Percentiles rank a stretch among this genome's conserved stretches.
These are phyloP conservation scores for Monosporascus ibericus DNA, from an alignment of 2,329 filamentous ascomycete genomes.

Conservation along the genomic window DNA sequence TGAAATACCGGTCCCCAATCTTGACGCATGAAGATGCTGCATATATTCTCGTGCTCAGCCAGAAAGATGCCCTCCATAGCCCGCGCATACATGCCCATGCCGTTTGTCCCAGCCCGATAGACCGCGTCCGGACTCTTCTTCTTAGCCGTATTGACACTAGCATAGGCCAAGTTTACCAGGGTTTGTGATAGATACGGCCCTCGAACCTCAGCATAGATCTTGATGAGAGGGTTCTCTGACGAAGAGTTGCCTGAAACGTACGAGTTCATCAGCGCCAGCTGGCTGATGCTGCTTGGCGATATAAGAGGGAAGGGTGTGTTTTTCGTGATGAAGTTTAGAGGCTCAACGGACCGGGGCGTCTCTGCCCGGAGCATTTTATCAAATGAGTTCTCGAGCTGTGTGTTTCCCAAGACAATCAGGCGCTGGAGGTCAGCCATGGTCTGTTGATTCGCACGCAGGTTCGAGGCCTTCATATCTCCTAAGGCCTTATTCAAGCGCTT, in stretches of 20 bases:
- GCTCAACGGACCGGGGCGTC: conserved; percentile 75
- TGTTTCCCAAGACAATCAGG: conserved; percentile 71
- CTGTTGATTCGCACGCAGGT: conserved; percentile 85
- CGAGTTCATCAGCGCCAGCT: conserved; percentile 71
- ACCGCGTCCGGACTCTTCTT: conserved; percentile 76
- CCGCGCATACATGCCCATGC: conserved; percentile 82
- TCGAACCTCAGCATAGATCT: conserved; percentile 78
- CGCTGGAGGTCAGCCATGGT: conserved; percentile 74
- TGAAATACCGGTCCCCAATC: conserved; percentile 79
- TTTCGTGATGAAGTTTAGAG: conserved; percentile 89
- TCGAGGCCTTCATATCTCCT: conserved; percentile 78
- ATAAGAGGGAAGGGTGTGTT: conserved; percentile 77
- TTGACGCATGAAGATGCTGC: conserved; percentile 76
- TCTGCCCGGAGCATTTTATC: conserved; percentile 68
- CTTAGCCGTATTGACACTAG: conserved; percentile 76
- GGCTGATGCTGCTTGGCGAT: conserved; percentile 67
- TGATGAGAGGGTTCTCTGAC: conserved; percentile 65
- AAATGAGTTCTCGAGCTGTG: conserved; percentile 80
- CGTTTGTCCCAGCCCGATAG: conserved; percentile 84
- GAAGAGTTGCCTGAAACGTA: conserved; percentile 60
- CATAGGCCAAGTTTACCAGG: conserved; percentile 78
- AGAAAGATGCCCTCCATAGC: conserved; percentile 82
- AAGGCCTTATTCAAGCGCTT: conserved; percentile 86
- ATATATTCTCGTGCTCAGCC: conserved; percentile 87
- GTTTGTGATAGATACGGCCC: conserved; percentile 80